Evolutionary conservation across 106 monocot genomes (phyloP), one percentile per base, ranked within the genome.

Genomic region (Dendrobium catenatum): DNA sequence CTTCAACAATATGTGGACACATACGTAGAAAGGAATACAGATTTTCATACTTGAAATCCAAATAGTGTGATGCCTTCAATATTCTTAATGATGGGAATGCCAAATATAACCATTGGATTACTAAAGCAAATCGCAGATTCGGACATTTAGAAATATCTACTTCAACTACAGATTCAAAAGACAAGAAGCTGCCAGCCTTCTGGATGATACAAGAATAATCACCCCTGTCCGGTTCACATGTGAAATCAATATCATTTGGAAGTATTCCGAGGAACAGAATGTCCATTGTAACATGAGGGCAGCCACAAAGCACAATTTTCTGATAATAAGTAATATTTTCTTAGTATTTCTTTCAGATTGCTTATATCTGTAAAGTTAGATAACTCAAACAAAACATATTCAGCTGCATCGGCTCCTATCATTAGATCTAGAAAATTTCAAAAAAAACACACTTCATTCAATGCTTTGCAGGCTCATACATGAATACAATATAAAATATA

Each of bases 91-190:
- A 89, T 61, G 91, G 91, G 59, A 94, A 94, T 82, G 84, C 82
- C 46, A 61, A 26, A 46, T 47, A 27, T 31, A 94, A 82, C 80
- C 87, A 88, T 55, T 43, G 81, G 76, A 90, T 33, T 18, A 82
- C 68, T 59, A 85, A 24, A 84, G 55, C 75, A 82, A 85, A 70
- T 68, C 87, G 66, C 48, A 92, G 9, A 20, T 88, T 86, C 31
- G 80, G 84, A 80, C 94, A 94, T 75, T 83, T 87, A 42, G 91
- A 94, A 75, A 94, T 72, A 77, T 94, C 88, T 44, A 94, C 76
- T 82, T 88, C 86, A 72, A 48, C 67, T 46, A 94, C 86, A 78
- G 54, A 37, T 47, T 79, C 68, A 85, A 90, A 92, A 68, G 82
- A 78, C 10, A 83, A 56, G n/a, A 68, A 77, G 19, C 64, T 79